Base-by-base conservation (phyloP, 345 rosid genomes). In the Gossypium anomalum region DNA sequence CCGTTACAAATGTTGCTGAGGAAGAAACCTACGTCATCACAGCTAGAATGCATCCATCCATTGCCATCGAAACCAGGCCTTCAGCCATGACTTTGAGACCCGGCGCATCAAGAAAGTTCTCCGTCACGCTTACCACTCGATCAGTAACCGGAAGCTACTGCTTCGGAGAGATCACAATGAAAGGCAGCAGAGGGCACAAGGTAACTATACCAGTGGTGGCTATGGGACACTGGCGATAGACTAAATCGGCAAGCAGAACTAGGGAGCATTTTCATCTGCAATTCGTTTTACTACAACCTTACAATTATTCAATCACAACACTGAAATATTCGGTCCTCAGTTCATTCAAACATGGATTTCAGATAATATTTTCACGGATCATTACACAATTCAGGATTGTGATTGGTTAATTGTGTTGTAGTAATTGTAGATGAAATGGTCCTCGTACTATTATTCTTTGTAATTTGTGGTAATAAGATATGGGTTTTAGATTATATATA, bases 131-230 rank as follows among this genome's bases (percentile, higher is more conserved):
- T 2, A 87, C 93, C 1, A 85, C 83, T 43, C 78, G 98, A 78
- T 82, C 93, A 1, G 89, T 92, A 56, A 86, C 88, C 0, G 92
- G 95, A 78, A 70, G 67, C 17, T 96, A 96, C 78, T 88, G 92
- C 85, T 96, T 96, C 7, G 99, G 99, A 62, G 88, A 89, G 76
- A 82, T 96, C 62, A 55, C 81, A 58, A 62, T 96, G 89, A 96
- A 93, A 86, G 99, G 99, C 55, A 96, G 94, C 85, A 72, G 98
- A 71, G 98, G 99, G 29, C 99, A 96, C 79, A 88, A 83, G 84
- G 98, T 92, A 70, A 88, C 80, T 78, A 75, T 96, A 78, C 97
- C 98, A 0, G 99, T 96, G 78, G 91, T 85, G 70, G 93, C 92
- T 4, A 84, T 90, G 89, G 99, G 91, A 72, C 85, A 89, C 57